These are phyloP conservation scores for Trichoderma sp. DNA, from an alignment of 2,329 filamentous ascomycete species.

Conservation along the genomic window DNA sequence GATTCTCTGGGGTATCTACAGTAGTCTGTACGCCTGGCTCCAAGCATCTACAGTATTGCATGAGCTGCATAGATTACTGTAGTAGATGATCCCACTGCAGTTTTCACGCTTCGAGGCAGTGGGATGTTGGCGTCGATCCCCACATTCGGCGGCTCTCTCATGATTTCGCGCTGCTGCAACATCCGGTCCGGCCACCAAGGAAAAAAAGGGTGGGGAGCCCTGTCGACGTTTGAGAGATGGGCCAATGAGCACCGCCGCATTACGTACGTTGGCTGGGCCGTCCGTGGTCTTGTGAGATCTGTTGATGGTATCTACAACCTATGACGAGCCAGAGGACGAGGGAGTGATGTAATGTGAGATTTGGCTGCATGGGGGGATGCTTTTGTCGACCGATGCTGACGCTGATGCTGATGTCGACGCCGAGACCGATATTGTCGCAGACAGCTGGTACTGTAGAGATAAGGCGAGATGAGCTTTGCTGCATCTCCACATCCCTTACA, in stretches of 20 bases:
- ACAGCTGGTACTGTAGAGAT: neutral
- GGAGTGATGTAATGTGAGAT: neutral
- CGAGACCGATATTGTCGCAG: neutral
- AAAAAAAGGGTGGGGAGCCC: neutral
- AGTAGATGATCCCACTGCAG: neutral
- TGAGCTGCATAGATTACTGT: neutral
- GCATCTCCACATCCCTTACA: neutral
- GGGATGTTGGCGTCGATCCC: neutral
- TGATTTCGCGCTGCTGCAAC: neutral
- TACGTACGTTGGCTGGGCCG: slow-evolving; percentile 16
- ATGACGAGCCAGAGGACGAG: neutral
- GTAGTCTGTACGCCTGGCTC: neutral
- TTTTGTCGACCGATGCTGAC: neutral
- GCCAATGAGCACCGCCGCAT: slow-evolving; percentile 16
- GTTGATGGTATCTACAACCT: neutral
- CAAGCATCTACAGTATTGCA: neutral
- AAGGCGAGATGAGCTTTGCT: neutral
- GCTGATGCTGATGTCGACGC: neutral
- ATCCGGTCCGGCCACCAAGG: neutral
- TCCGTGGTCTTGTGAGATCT: neutral
- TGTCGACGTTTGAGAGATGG: neutral
- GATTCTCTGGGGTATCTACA: neutral
- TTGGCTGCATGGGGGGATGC: neutral
- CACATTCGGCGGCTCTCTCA: slow-evolving; percentile 9
- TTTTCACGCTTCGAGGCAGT: neutral